Conservation (phyloP, 2,329 filamentous ascomycete species). For the Epichloe scottii region DNA sequence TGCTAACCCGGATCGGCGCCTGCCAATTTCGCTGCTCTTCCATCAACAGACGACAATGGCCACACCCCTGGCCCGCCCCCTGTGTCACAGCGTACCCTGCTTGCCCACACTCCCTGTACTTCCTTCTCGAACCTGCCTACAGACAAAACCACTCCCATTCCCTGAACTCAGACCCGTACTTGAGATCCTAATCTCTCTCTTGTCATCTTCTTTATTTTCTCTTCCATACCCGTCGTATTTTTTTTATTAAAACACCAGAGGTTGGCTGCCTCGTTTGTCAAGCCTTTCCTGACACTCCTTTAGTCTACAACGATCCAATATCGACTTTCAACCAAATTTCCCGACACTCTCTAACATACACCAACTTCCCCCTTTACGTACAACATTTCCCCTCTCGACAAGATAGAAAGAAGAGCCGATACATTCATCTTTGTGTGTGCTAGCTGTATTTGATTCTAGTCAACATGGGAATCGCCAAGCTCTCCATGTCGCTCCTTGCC, state of each 20-base stretch:
- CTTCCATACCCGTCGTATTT: background rate
- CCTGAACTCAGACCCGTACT: background rate
- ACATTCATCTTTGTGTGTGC: background rate
- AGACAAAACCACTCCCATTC: constrained; percentile 5
- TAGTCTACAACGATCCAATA: background rate
- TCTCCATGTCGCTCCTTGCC: constrained; percentile 24
- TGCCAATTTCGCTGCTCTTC: constrained; percentile 4
- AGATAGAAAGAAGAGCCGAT: background rate
- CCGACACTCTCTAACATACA: constrained; percentile 2
- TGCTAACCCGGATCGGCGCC: background rate
- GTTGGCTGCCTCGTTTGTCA: constrained; percentile 6
- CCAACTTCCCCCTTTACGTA: background rate
- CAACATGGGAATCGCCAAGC: constrained; percentile 23
- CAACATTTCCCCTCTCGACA: background rate
- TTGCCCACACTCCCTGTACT: background rate
- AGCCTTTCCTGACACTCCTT: constrained; percentile 8
- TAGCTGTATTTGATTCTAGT: background rate
- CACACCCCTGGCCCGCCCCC: background rate
- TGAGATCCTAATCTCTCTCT: background rate
- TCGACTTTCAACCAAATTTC: constrained; percentile 1
- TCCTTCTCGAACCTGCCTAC: background rate
- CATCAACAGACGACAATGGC: background rate
- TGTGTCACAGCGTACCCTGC: background rate
- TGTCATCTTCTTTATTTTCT: background rate
- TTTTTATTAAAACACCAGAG: background rate